Conservation (phyloP, 1,139 yeast species). For the Diutina ranongensis region DNA sequence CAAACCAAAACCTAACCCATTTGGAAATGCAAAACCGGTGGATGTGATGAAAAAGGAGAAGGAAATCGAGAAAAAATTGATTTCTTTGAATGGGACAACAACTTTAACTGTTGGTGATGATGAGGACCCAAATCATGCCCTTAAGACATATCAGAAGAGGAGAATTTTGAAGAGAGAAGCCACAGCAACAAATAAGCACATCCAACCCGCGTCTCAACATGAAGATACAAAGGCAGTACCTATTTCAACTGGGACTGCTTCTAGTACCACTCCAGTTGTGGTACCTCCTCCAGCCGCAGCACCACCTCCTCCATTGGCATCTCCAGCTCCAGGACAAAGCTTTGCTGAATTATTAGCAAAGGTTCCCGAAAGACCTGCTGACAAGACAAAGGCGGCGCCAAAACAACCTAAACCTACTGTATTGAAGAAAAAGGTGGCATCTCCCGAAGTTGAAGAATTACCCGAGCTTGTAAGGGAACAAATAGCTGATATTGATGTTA, state of each 20-base stretch:
- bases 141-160: not conserved
- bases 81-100: slow-evolving; percentile 46
- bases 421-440: not conserved
- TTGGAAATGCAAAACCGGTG: slow-evolving; percentile 44
- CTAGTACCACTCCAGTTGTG: not conserved
- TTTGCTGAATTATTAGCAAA: not conserved
- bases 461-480: no score
- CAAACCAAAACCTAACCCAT: slow-evolving; percentile 28
- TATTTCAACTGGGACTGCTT: not conserved
- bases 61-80: slow-evolving; percentile 37
- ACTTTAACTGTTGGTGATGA: slow-evolving; percentile 33
- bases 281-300: not conserved
- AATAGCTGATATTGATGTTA: not conserved
- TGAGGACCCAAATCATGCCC: not conserved
- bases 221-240: not conserved
- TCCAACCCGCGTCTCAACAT: no score
- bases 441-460: not conserved
- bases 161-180: not conserved
- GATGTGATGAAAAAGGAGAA: slow-evolving; percentile 32
- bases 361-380: not conserved
- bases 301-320: not conserved
- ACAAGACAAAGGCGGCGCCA: not conserved
- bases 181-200: no score
- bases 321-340: not conserved
- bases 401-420: not conserved